These are phyloP conservation scores for Myxozyma sirexii DNA, from an alignment of 805 yeast genomes.

Conservation along the genomic window DNA sequence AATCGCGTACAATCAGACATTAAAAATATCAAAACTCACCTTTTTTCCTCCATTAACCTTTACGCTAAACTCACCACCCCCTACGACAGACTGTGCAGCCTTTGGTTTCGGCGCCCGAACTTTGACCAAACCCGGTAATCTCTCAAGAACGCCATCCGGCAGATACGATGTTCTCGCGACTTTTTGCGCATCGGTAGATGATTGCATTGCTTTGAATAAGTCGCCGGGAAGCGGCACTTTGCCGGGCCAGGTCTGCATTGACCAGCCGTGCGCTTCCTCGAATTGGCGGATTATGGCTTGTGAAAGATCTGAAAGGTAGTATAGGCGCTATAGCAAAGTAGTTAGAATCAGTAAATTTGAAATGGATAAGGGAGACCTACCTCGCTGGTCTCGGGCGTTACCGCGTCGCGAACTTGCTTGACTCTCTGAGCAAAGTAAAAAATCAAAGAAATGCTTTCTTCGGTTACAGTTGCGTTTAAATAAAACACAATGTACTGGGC, in stretches of 20 bases:
- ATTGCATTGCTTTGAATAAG: constrained; percentile 61
- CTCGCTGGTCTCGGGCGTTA: constrained; percentile 45
- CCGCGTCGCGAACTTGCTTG: constrained; percentile 72
- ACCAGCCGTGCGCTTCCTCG: constrained; percentile 65
- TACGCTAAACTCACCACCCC: background rate
- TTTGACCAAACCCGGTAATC: constrained; percentile 12
- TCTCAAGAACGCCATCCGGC: constrained; percentile 17
- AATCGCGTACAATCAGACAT: too few relatives aligned
- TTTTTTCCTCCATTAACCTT: background rate
- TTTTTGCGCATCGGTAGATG: constrained; percentile 59
- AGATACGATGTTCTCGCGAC: constrained; percentile 21
- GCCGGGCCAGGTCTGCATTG: constrained; percentile 79
- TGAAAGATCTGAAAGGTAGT: constrained; percentile 70
- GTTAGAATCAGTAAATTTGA: background rate
- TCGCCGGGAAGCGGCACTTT: constrained; percentile 71
- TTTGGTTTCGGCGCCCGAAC: constrained; percentile 5
- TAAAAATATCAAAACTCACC: too few relatives aligned
- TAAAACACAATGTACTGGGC: constrained; percentile 63
- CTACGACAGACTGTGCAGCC: background rate
- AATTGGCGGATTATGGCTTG: constrained; percentile 65
- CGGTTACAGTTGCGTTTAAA: constrained; percentile 60
- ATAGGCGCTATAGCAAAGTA: constrained; percentile 47
- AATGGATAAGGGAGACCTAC: constrained; percentile 19
- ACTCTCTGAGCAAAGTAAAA: constrained; percentile 77
- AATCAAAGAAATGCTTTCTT: constrained; percentile 69